Evolutionary conservation across 139 green algal genomes (phyloP).

Genomic region (Volvox reticuliferus): DNA sequence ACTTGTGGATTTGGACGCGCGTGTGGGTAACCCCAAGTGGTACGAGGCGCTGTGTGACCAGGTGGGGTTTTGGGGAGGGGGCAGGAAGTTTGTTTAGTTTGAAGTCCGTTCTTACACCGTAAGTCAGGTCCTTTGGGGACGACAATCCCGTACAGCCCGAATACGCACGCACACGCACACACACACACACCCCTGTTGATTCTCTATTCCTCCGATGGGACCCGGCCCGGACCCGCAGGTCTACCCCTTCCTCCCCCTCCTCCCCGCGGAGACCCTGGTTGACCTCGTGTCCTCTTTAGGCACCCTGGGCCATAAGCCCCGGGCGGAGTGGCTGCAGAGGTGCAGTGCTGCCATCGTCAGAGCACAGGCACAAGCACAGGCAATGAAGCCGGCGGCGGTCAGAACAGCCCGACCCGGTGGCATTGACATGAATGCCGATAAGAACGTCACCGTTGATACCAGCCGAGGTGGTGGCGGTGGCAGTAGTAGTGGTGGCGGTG

Average conservation of each 20-base stretch:
- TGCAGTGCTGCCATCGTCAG: not conserved
- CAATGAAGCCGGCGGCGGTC: not conserved
- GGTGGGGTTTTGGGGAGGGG: not conserved
- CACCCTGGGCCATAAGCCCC: slow-evolving; percentile 18
- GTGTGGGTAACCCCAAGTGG: slow-evolving; percentile 42
- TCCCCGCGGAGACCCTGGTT: not conserved
- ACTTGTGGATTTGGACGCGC: slow-evolving; percentile 40
- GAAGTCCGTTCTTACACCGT: no score
- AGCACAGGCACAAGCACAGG: not conserved
- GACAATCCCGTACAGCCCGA: no score
- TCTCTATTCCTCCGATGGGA: no score
- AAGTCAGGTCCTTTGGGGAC: no score
- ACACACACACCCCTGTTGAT: no score
- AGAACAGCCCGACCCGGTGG: not conserved
- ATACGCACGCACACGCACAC: no score
- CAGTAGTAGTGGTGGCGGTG: not conserved
- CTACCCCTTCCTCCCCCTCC: slow-evolving; percentile 3
- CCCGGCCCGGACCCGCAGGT: not conserved
- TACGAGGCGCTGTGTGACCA: slow-evolving; percentile 44
- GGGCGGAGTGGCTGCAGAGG: not conserved
- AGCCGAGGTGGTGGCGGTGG: not conserved
- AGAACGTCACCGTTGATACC: not conserved
- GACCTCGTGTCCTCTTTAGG: slow-evolving; percentile 17
- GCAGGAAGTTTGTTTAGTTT: no score
- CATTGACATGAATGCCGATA: not conserved